Base-by-base conservation (phyloP, 1,284 basidiomycete genomes). In the Rhodotorula sp. region DNA sequence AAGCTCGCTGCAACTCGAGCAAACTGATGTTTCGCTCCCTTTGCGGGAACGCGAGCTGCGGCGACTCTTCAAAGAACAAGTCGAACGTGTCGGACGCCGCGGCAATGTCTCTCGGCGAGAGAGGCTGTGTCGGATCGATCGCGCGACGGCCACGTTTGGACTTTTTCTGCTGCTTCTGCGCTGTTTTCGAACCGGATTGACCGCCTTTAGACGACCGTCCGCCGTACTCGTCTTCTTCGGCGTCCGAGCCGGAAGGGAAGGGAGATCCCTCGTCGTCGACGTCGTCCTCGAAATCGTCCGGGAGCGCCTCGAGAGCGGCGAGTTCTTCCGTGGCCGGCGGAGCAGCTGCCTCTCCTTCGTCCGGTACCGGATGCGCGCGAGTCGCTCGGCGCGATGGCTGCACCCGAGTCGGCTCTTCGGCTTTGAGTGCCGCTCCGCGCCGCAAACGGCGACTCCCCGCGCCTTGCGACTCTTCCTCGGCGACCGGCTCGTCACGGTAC, bases 41-140 rank as follows among this genome's bases (percentile, higher is more conserved):
- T 24, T 55, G 56, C 46, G 33, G 20, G 12, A 67, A 33, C 18
- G 44, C 51, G 15, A 33, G 33, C 56, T 70, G 66, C 20, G 69
- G 60, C n/a, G 66, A 73, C 14, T 60, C 63, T 8, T 68, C 64
- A 58, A 78, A 78, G 67, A 78, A 78, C 30, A 76, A 69, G 26
- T 76, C 75, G 54, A 75, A 78, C 69, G 77, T 71, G 49, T 75
- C 73, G 24, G 33, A 30, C 17, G 73, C 73, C 45, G 70, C 76
- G 49, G 66, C 65, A 42, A 78, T 37, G 53, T 77, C 71, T 14
- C 68, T 55, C 20, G 60, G 49, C 8, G 67, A 70, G 20, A 76
- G 29, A 4, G 60, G 59, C 26, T 57, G 61, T 1, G 62, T 18
- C 29, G 42, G 46, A 33, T 64, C 68, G 14, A 44, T 24, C 42